Conservation (phyloP, 1,284 basidiomycete genomes). For the Malassezia dermatis region DNA sequence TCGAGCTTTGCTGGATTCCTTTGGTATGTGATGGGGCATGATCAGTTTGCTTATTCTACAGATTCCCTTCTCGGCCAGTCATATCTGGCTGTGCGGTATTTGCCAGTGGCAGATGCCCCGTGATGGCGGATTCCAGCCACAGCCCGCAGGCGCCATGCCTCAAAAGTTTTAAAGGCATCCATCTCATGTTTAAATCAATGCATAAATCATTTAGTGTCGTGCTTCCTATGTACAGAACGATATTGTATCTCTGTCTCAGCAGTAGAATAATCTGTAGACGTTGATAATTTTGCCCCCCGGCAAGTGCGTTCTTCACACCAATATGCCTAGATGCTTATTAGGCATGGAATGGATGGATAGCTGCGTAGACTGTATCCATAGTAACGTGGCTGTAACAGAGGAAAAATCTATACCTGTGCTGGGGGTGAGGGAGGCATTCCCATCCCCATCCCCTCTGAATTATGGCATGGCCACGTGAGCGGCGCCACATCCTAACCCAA, state of each 20-base stretch:
- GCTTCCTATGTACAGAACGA: neutral
- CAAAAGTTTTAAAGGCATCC: neutral
- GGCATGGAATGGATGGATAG: neutral
- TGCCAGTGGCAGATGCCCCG: constrained; percentile 39
- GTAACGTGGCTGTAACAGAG: neutral
- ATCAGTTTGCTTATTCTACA: neutral
- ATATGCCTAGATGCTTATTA: too few species aligned
- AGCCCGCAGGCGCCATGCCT: constrained; percentile 5
- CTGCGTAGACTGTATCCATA: neutral
- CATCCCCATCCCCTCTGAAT: neutral
- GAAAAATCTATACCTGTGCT: too few species aligned
- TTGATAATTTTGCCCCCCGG: neutral
- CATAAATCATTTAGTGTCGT: neutral
- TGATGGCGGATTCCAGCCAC: constrained; percentile 36
- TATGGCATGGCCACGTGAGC: neutral
- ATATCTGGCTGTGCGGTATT: constrained; percentile 43
- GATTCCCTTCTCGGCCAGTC: constrained; percentile 32
- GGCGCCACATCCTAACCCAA: neutral
- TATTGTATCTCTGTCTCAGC: neutral
- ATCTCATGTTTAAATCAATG: neutral
- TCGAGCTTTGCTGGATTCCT: constrained; percentile 45
- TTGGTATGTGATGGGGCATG: constrained; percentile 15
- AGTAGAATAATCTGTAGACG: neutral
- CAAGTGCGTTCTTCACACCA: neutral
- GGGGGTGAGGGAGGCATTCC: too few species aligned